Percentiles rank a stretch among this genome's conserved stretches.
Conservation (phyloP, 345 rosid species). For the Melastoma malabathricum region DNA sequence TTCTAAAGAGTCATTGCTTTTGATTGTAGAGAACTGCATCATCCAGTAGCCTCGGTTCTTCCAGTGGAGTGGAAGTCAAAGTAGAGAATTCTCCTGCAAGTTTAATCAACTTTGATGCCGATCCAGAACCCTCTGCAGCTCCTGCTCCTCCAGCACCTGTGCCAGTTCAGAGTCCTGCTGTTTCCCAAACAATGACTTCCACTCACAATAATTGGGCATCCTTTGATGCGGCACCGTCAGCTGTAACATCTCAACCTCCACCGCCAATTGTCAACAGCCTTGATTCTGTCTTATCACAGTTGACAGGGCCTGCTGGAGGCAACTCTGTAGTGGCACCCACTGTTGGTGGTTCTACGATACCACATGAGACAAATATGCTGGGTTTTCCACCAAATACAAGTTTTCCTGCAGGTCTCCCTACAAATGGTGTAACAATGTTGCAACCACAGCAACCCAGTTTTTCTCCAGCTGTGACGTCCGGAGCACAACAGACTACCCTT, state of each 20-base stretch:
- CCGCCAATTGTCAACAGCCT: conserved; percentile 37
- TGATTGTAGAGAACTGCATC: conserved; percentile 56
- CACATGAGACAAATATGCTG: conserved; percentile 14
- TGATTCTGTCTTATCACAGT: conserved; percentile 72
- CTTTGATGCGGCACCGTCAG: conserved; percentile 39
- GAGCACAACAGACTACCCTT: conserved; percentile 31
- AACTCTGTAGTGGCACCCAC: conserved; percentile 15
- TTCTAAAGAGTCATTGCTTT: conserved; percentile 1
- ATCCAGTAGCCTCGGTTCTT: conserved; percentile 52
- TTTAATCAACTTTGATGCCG: conserved; percentile 89
- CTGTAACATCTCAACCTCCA: conserved; percentile 35
- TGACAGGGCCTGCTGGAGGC: conserved; percentile 23
- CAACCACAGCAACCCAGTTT: conserved; percentile 39
- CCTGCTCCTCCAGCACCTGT: conserved; percentile 32
- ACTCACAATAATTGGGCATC: conserved; percentile 65
- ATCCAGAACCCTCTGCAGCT: conserved; percentile 47
- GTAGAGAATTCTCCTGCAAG: conserved; percentile 43
- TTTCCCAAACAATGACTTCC: conserved; percentile 23
- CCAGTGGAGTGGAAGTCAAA: conserved; percentile 51
- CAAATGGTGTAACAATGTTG: conserved; percentile 12
- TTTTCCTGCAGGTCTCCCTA: conserved; percentile 18
- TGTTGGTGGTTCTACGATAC: conserved; percentile 15
- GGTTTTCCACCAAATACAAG: conserved; percentile 11
- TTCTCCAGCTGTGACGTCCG: conserved; percentile 31
- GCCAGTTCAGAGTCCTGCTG: conserved; percentile 21